Base-by-base conservation (phyloP, 1,284 basidiomycete species). In the Moesziomyces antarcticus region DNA sequence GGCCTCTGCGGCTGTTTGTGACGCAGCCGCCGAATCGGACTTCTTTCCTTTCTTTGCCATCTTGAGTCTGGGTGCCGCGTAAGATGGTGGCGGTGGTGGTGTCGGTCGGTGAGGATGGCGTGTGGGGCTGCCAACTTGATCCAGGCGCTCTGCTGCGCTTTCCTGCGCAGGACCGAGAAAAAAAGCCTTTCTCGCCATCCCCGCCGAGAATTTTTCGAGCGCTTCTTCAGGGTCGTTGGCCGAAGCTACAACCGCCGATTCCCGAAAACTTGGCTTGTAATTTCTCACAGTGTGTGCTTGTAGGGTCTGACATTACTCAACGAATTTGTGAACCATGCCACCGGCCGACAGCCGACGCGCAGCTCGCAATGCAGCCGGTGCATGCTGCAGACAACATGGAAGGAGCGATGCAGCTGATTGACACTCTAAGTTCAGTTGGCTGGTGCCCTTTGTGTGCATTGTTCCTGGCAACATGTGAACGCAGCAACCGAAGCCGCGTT, bases 11-110 rank as follows among this genome's bases (percentile, higher is more conserved):
- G 54, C 27, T 14, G 49, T 20, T n/a, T 42, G 5, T n/a, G 55
- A 13, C 1, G 30, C 18, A 4, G 51, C 9, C 0, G 46, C 22
- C 1, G 16, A 6, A 5, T 21, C 24, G 5, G 16, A 20, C 47
- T 62, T 62, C 41, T 63, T 69, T 33, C 30, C 20, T 40, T 57
- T 70, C 40, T 33, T 70, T 3, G 61, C 67, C 67, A 70, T 70
- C 45, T 60, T 60, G 53, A 46, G 40, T 27, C 6, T 52, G 40
- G n/a, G 27, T n/a, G 45, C 1, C 24, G 25, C 13, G 45, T 27
- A 18, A 5, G 22, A 24, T 24, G n/a, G 50, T 37, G 1, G 58
- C n/a, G 18, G 30, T n/a, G 51, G 48, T 9, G 42, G 22, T 37
- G 47, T 24, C 16, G 35, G 8, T 25, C 44, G 16, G n/a, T 14